These are phyloP conservation scores for Plasmodium vivax DNA, from an alignment of 169 alveolate genomes.

Conservation along the genomic window DNA sequence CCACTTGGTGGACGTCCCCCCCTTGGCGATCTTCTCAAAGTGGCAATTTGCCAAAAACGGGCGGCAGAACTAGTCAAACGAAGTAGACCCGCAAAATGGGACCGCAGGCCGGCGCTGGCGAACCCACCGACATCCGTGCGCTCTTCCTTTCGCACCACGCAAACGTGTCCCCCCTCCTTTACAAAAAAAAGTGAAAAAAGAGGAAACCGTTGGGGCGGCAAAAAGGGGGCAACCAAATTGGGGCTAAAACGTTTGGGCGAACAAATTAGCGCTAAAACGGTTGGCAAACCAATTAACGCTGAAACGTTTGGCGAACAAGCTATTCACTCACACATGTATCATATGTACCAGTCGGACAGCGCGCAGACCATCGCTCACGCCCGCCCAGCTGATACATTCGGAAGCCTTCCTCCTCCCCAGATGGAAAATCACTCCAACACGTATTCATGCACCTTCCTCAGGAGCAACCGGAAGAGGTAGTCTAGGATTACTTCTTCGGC, in stretches of 20 bases:
- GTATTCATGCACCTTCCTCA: slow-evolving; percentile 31
- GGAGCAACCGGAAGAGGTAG: slow-evolving; percentile 13
- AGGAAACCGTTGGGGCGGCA: background rate
- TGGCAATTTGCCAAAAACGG: background rate
- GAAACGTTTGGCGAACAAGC: background rate
- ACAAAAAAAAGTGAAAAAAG: background rate
- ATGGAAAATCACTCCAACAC: slow-evolving; percentile 15
- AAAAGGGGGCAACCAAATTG: background rate
- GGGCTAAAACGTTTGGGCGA: background rate
- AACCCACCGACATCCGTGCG: background rate
- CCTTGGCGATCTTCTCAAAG: background rate
- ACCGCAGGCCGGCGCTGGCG: background rate
- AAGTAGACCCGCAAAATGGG: background rate
- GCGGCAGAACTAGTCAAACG: background rate
- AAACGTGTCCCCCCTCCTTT: background rate
- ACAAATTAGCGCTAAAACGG: background rate
- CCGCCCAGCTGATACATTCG: background rate
- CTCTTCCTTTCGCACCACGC: background rate
- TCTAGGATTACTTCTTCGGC: slow-evolving; percentile 66
- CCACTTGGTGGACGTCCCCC: background rate
- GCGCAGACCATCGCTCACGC: background rate
- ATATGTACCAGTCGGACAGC: background rate
- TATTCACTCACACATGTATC: background rate
- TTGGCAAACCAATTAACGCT: background rate
- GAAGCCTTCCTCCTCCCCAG: background rate